A percentile compares a stretch with the other conserved stretches of the same genome.
Evolutionary conservation across 768 basidiomycete genomes (phyloP).

Genomic region (Suillus tomentosus): DNA sequence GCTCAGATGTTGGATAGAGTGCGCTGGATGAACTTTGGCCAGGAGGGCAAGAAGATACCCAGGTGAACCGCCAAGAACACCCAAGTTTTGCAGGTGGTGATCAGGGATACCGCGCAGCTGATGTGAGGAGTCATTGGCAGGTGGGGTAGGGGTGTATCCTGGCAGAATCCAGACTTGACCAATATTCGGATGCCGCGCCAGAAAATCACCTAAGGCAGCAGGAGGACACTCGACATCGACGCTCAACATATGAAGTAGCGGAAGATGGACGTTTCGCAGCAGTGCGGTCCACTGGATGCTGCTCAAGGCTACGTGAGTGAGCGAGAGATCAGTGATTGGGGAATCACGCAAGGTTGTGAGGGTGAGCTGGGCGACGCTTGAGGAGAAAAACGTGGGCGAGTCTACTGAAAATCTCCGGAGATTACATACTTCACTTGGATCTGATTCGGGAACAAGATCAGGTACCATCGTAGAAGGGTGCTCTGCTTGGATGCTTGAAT

Average conservation of each 20-base stretch:
- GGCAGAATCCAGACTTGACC: no score
- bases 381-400: conserved; percentile 1
- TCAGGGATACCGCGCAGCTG: no score
- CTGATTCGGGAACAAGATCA: background rate
- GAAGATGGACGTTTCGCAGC: background rate
- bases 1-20: no score
- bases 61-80: no score
- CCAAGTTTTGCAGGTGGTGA: no score
- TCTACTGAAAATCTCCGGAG: background rate
- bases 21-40: no score
- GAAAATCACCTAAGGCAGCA: no score
- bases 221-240: background rate
- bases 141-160: no score
- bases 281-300: background rate
- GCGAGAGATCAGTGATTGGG: background rate
- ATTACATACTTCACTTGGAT: background rate
- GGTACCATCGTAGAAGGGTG: background rate
- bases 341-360: background rate
- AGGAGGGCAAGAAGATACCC: no score
- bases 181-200: background rate
- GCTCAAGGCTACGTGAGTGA: background rate
- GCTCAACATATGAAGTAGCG: no score
- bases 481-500: background rate
- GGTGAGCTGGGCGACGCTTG: background rate
- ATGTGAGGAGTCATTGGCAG: no score